Evolutionary conservation across 768 basidiomycete genomes (phyloP).

Genomic region (Pilatotrama ljubarskyi): DNA sequence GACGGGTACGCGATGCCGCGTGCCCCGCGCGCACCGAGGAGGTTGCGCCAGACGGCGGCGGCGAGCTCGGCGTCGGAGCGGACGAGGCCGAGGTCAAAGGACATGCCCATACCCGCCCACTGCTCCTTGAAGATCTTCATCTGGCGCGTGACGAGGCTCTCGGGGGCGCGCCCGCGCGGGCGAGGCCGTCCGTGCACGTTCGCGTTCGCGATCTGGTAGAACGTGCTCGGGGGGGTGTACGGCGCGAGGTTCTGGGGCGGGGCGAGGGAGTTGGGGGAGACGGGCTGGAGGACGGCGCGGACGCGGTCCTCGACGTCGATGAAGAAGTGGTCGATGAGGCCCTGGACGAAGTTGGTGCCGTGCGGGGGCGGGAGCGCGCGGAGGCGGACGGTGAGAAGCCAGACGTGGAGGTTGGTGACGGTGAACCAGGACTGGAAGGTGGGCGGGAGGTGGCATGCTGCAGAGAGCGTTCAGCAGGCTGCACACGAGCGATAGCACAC

Average conservation of each 20-base stretch:
- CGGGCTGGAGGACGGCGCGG: conserved; percentile 56
- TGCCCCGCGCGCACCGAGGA: conserved; percentile 84
- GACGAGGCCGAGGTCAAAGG: conserved; percentile 77
- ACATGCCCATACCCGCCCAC: conserved; percentile 79
- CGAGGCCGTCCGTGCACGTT: not conserved
- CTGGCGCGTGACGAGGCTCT: conserved; percentile 77
- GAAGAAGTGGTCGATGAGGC: conserved; percentile 92
- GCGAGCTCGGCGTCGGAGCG: conserved; percentile 83
- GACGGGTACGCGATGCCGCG: conserved; percentile 52
- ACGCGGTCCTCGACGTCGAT: conserved; percentile 90
- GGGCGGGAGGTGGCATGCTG: conserved; percentile 83
- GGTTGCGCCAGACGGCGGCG: conserved; percentile 86
- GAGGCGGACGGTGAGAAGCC: conserved; percentile 86
- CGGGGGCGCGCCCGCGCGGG: conserved; percentile 57
- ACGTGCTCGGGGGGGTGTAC: conserved; percentile 30
- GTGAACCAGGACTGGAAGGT: conserved; percentile 99
- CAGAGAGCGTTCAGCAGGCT: not conserved
- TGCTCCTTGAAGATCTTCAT: conserved; percentile 93
- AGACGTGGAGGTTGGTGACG: conserved; percentile 88
- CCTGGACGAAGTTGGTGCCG: conserved; percentile 72
- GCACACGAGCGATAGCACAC: no score
- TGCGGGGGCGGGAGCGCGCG: conserved; percentile 74
- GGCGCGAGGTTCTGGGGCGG: conserved; percentile 28
- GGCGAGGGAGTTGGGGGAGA: conserved; percentile 15
- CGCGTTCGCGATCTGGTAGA: conserved; percentile 27